Base-by-base conservation (phyloP, 345 rosid genomes). In the Gossypioides kirkii region DNA sequence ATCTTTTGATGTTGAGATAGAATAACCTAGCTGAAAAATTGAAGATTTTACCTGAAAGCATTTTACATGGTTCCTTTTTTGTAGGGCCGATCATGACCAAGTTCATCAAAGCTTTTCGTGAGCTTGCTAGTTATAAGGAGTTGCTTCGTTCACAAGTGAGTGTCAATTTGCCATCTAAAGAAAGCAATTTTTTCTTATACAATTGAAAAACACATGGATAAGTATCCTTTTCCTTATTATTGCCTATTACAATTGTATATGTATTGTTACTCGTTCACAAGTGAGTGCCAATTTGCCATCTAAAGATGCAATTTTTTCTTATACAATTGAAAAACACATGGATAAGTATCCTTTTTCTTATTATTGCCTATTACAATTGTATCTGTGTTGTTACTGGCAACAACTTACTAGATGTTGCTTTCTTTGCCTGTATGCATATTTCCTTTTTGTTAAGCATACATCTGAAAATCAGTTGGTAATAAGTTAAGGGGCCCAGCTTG, bases 101-200 rank as follows among this genome's bases (percentile, higher is more conserved):
- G 84, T 90, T 93, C 68, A 54, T 90, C 74, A 84, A 82, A 79
- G 87, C 89, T 43, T 84, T 93, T 80, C 93, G 87, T 18, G 98
- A 93, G 85, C 81, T 93, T 80, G 86, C 91, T 73, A 78, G 91
- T 47, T 87, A 84, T 73, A 90, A 93, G 68, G 96, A 93, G 87
- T 87, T 93, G 79, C 89, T 93, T 70, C 87, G 87, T 65, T 87
- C 98, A 74, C 94, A 93, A 81, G 97, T 93, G 79, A 82, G 85
- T 81, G 16, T 72, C 77, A 65, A 65, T 65, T 55, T 76, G 72
- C 74, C 28, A 22, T 61, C 69, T 56, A 22, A 36, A 60, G 14
- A 59, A 25, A 59, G 25, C n/a, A 23, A 8, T 60, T 60, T n/a
- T 36, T 36, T 20, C 12, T 18, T 13, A 13, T 2, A 25, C n/a